Conservation (phyloP, 2,329 filamentous ascomycete genomes). For the Cercospora citrullina region DNA sequence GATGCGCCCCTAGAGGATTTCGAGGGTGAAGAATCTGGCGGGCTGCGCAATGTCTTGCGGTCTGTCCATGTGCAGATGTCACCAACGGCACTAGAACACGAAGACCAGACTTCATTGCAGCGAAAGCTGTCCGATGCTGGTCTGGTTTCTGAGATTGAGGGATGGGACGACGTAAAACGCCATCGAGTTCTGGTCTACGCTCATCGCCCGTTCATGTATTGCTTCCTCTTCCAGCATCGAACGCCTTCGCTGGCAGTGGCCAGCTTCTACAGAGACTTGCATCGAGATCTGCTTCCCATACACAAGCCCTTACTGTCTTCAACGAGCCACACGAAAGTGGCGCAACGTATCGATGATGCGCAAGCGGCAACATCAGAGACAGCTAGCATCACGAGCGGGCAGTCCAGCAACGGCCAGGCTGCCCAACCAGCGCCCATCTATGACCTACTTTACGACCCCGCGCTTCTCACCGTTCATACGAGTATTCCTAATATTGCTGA, state of each 20-base stretch:
- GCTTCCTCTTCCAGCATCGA: conserved; percentile 67
- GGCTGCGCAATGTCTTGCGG: conserved; percentile 59
- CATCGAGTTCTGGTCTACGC: conserved; percentile 72
- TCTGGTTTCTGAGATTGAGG: conserved; percentile 15
- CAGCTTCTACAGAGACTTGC: conserved; percentile 52
- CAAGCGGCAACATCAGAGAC: conserved; percentile 35
- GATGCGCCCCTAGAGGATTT: conserved; percentile 30
- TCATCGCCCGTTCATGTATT: conserved; percentile 72
- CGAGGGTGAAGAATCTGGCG: conserved; percentile 33
- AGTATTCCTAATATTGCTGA: conserved; percentile 65
- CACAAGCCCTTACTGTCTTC: conserved; percentile 47
- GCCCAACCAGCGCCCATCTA: conserved; percentile 48
- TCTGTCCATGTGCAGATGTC: conserved; percentile 63
- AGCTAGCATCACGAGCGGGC: conserved; percentile 34
- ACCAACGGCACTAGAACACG: conserved; percentile 3
- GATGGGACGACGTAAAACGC: conserved; percentile 31
- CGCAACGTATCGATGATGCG: conserved; percentile 42
- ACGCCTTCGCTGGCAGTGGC: conserved; percentile 55
- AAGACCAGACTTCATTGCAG: conserved; percentile 20
- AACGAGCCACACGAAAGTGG: conserved; percentile 46
- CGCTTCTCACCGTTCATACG: conserved; percentile 58
- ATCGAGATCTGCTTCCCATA: conserved; percentile 53
- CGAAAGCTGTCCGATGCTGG: conserved; percentile 26
- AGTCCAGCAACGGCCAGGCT: conserved; percentile 32
- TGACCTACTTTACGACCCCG: conserved; percentile 62